Base-by-base conservation (phyloP, 2,329 filamentous ascomycete genomes). In the Rugonectria rugulosa region DNA sequence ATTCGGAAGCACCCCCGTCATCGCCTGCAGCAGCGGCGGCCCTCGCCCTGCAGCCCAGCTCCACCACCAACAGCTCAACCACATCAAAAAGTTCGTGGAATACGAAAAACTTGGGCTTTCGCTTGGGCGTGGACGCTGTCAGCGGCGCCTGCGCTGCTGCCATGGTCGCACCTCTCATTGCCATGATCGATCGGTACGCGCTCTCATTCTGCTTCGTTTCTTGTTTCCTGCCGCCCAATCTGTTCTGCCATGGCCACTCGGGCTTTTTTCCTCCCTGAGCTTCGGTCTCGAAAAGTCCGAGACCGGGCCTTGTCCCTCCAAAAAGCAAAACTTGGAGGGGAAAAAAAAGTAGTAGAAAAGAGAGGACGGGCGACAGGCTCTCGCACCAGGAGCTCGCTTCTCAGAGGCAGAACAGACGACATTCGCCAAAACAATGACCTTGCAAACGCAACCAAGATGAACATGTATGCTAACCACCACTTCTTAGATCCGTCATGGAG, bases 111-210 rank as follows among this genome's bases (percentile, higher is more conserved):
- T 74, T 96, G 51, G 83, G 82, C 12, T 72, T 82, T 62, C 83
- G 92, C 47, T 69, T 96, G 11, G 84, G 80, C 37, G 83, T 86
- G 14, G 92, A 97, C 76, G 73, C 84, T 19, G 73, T 83, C 38
- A 88, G 88, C 66, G 92, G 91, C 2, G 81, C 84, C 2, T 82
- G 84, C 40, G 91, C 92, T 10, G 91, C 89, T 2, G 83, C 82
- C 6, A 77, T 95, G 57, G 89, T 97, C 42, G 91, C 92, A 50
- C 92, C 93, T 2, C 71, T 96, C 32, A 94, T 97, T 60, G 90
- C 89, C 31, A 88, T 95, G 62, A 95, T 97, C 74, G 92, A 97
- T 74, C 86, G 89, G 90, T 93, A 77, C 37, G 63, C 43, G 14
- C n/a, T 9, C 11, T 29, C 21, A 32, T 21, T 12, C 19, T 12